These are phyloP conservation scores for Lactarius hengduanensis DNA, from an alignment of 768 basidiomycete species.

Conservation along the genomic window DNA sequence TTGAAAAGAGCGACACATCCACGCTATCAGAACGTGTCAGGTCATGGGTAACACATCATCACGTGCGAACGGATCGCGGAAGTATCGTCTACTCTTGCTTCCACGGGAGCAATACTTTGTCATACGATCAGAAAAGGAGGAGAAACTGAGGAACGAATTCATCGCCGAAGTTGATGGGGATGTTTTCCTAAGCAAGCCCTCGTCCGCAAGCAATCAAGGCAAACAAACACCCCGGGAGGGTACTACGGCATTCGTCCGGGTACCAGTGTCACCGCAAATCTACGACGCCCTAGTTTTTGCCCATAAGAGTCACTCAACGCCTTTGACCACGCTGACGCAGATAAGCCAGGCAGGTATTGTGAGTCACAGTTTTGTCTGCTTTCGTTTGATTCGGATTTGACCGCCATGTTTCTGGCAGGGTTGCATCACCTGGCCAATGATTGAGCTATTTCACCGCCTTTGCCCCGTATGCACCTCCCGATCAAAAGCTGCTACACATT, in stretches of 20 bases:
- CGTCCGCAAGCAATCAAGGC: slow-evolving; percentile 18
- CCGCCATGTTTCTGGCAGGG: slow-evolving; percentile 42
- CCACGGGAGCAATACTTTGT: slow-evolving; percentile 61
- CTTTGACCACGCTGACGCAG: slow-evolving; percentile 55
- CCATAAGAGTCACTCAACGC: slow-evolving; percentile 56
- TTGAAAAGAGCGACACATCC: slow-evolving; percentile 39
- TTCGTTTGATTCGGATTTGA: background rate
- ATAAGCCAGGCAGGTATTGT: slow-evolving; percentile 60
- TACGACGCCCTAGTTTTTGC: slow-evolving; percentile 68
- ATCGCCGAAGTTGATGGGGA: slow-evolving; percentile 42
- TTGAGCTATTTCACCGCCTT: slow-evolving; percentile 60
- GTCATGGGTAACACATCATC: slow-evolving; percentile 59
- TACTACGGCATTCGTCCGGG: slow-evolving; percentile 51
- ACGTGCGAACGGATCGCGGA: slow-evolving; percentile 58
- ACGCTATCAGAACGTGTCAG: slow-evolving; percentile 42
- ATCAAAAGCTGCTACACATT: slow-evolving; percentile 35
- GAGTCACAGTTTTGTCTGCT: slow-evolving; percentile 32
- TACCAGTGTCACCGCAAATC: slow-evolving; percentile 65
- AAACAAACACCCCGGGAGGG: slow-evolving; percentile 35
- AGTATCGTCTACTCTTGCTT: slow-evolving; percentile 53
- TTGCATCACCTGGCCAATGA: slow-evolving; percentile 71
- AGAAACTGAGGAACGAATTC: slow-evolving; percentile 49
- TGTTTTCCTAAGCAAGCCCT: slow-evolving; percentile 24
- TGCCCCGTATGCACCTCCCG: slow-evolving; percentile 55
- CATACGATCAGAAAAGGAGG: slow-evolving; percentile 49